Evolutionary conservation across 208 protist genomes (phyloP), one percentile per base, ranked within the genome.

Genomic region (Acanthamoeba castellanii): DNA sequence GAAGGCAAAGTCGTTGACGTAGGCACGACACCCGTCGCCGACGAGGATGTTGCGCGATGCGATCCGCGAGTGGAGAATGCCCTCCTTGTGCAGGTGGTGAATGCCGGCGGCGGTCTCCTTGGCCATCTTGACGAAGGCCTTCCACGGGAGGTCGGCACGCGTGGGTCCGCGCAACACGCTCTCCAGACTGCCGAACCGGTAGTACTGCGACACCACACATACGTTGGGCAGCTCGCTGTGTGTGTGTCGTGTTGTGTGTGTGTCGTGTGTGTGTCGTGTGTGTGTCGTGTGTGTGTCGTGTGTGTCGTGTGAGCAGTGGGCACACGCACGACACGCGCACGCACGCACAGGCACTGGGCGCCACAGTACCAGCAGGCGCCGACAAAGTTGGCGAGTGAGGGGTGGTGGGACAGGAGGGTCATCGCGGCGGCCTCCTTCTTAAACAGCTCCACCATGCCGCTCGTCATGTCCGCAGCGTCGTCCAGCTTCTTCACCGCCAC

Each of bases 31-130:
- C 13, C 59, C 59, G 30, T 90, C 84, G 11, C 84, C 84, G 9
- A 90, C 84, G 47, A 90, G 57, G n/a, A 90, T 70, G 84, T 90
- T 90, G 52, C 84, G 84, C 84, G 84, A 61, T 52, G 84, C 84
- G 30, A 90, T 90, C 3, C 59, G 55, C 47, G 55, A 72, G 59
- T 90, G 84, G 22, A 90, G 50, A 13, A 70, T n/a, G 45, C 59
- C 59, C 59, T 90, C 84, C 52, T 68, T 64, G 57, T 90, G 84
- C 8, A 90, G 42, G 32, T 90, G 84, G 11, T 64, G 84, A 25
- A 90, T 90, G 47, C 84, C 76, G 2, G 76, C 76, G 14, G 76
- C 76, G 13, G 45, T 55, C 76, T 84, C 76, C 76, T 84, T 84
- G 76, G 76, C 76, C 76, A 84, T 84, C 76, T 84, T 84, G 25